Evolutionary conservation across 208 protist genomes (phyloP).

Genomic region (Trypanosoma mega): DNA sequence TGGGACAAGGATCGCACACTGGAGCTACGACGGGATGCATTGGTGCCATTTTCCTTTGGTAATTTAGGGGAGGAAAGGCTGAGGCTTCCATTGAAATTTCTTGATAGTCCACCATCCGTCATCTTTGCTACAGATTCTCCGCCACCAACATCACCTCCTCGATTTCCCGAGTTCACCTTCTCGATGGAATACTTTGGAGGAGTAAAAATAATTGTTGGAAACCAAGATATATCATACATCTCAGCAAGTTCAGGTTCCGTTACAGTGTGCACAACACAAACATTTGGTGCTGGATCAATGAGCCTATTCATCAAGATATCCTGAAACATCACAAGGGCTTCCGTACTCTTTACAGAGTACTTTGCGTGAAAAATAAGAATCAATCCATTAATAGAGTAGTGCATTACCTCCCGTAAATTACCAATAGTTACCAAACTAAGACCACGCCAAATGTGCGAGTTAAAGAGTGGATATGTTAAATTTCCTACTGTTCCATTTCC

Average conservation of each 20-base stretch:
- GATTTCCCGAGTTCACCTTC: not conserved
- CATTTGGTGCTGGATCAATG: slow-evolving; percentile 60
- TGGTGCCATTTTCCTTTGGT: not conserved
- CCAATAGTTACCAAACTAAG: slow-evolving; percentile 50
- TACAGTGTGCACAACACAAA: slow-evolving; percentile 80
- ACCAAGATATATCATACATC: slow-evolving; percentile 76
- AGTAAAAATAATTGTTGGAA: slow-evolving; percentile 83
- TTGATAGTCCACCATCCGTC: no score
- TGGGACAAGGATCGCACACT: not conserved
- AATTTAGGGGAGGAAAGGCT: not conserved
- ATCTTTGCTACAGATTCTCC: no score
- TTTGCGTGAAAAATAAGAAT: slow-evolving; percentile 85
- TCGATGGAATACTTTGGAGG: slow-evolving; percentile 25
- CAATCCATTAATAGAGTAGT: slow-evolving; percentile 46
- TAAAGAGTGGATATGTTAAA: no score
- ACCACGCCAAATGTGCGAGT: no score
- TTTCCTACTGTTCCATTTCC: no score
- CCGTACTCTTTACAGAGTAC: slow-evolving; percentile 68
- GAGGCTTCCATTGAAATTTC: no score
- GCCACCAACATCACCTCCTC: no score
- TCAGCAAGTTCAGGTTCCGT: slow-evolving; percentile 78
- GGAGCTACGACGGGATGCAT: no score
- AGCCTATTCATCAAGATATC: slow-evolving; percentile 49
- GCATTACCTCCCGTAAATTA: slow-evolving; percentile 50
- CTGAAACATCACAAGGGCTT: slow-evolving; percentile 53